Evolutionary conservation across 352 stramenopile species (phyloP).

Genomic region (Poterioochromonas sp.): DNA sequence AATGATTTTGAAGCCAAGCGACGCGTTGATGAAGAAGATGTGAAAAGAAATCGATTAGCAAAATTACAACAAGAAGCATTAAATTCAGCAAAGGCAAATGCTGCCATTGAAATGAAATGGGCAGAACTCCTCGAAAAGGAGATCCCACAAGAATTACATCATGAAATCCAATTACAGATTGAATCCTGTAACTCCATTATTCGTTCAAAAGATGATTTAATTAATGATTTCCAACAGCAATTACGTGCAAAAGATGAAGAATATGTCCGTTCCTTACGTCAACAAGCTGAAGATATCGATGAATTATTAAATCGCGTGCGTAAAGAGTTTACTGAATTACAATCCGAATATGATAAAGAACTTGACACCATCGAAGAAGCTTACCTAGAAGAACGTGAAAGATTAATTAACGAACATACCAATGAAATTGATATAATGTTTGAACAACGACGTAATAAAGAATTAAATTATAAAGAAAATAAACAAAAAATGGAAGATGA

Average conservation of each 20-base stretch:
- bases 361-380: constrained; percentile 81
- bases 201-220: constrained; percentile 66
- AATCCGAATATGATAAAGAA: constrained; percentile 82
- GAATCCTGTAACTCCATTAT: constrained; percentile 74
- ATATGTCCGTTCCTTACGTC: constrained; percentile 79
- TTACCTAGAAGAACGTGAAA: constrained; percentile 74
- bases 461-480: constrained; percentile 81
- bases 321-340: constrained; percentile 74
- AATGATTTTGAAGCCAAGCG: constrained; percentile 73
- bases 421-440: constrained; percentile 81
- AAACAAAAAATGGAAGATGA: constrained; percentile 70
- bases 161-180: constrained; percentile 74
- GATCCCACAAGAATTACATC: constrained; percentile 81
- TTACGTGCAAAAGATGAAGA: constrained; percentile 86
- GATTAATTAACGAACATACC: constrained; percentile 73
- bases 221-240: constrained; percentile 69
- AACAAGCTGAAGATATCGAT: constrained; percentile 75
- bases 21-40: constrained; percentile 74
- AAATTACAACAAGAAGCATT: constrained; percentile 78
- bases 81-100: constrained; percentile 73
- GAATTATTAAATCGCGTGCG: constrained; percentile 73
- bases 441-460: constrained; percentile 76
- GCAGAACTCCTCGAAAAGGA: constrained; percentile 82
- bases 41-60: constrained; percentile 39
- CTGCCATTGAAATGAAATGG: constrained; percentile 80